These are phyloP conservation scores for Helotiales sp. DNA, from an alignment of 2,329 filamentous ascomycete species.

Conservation along the genomic window DNA sequence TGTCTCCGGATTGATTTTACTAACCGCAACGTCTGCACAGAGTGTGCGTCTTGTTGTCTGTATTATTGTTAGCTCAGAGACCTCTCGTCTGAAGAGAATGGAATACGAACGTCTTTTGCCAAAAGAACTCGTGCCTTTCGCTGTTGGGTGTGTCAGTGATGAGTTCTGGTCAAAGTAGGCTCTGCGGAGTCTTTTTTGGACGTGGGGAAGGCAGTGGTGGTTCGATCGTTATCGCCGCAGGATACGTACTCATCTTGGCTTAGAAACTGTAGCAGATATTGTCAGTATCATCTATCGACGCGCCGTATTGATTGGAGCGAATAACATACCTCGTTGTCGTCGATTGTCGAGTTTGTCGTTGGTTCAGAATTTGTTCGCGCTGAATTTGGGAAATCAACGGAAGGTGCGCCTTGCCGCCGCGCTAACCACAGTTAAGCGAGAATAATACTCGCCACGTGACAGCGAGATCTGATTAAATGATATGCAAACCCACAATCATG, in stretches of 20 bases:
- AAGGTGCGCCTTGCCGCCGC: too few species aligned
- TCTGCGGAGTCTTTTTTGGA: neutral
- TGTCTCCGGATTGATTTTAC: slow-evolving; percentile 23
- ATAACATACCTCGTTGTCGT: neutral
- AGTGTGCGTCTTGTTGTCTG: slow-evolving; percentile 39
- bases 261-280: slow-evolving; percentile 24
- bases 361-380: too few species aligned
- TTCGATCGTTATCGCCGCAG: neutral
- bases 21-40: slow-evolving; percentile 39
- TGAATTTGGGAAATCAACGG: too few species aligned
- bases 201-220: neutral
- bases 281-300: slow-evolving; percentile 3
- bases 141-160: slow-evolving; percentile 28
- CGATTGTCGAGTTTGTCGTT: slow-evolving; percentile 3
- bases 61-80: slow-evolving; percentile 11
- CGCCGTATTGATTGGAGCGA: neutral
- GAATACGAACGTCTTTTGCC: slow-evolving; percentile 29
- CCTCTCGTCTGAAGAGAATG: neutral
- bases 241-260: slow-evolving; percentile 37
- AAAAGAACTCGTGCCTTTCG: slow-evolving; percentile 36
- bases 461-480: too few species aligned
- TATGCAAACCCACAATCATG: too few species aligned
- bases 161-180: too few species aligned
- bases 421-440: neutral
- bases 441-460: too few species aligned